Conservation (phyloP, 345 rosid species). For the Populus euphratica region DNA sequence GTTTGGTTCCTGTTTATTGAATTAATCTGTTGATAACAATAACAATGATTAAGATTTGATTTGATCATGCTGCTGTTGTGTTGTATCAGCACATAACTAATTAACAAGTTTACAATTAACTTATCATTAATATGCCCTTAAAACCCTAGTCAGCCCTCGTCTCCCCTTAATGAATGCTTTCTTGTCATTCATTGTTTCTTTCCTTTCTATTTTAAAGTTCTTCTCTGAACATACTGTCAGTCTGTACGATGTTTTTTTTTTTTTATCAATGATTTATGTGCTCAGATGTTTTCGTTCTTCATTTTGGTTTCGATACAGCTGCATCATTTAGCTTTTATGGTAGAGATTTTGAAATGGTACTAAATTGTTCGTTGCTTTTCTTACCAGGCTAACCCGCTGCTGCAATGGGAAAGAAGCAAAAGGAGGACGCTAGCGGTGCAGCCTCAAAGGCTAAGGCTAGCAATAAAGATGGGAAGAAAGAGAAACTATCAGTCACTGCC, state of each 20-base stretch:
- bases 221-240: background rate
- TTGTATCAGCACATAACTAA: background rate
- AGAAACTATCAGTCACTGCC: conserved; percentile 68
- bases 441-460: conserved; percentile 44
- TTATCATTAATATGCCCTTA: background rate
- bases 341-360: too few relatives aligned
- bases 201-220: background rate
- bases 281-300: too few relatives aligned
- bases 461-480: conserved; percentile 57
- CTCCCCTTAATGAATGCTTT: conserved; percentile 21
- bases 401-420: conserved; percentile 74
- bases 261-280: too few relatives aligned
- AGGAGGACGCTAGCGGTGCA: conserved; percentile 46
- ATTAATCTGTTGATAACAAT: background rate
- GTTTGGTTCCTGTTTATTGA: background rate
- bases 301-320: too few relatives aligned
- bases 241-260: background rate
- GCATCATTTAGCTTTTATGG: too few relatives aligned
- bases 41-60: background rate
- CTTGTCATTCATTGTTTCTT: too few relatives aligned
- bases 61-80: background rate
- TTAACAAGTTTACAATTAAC: background rate
- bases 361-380: background rate
- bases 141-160: conserved; percentile 36
- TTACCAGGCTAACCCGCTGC: background rate